Evolutionary conservation across 345 rosid species (phyloP).

Genomic region (Clarkia xantiana): DNA sequence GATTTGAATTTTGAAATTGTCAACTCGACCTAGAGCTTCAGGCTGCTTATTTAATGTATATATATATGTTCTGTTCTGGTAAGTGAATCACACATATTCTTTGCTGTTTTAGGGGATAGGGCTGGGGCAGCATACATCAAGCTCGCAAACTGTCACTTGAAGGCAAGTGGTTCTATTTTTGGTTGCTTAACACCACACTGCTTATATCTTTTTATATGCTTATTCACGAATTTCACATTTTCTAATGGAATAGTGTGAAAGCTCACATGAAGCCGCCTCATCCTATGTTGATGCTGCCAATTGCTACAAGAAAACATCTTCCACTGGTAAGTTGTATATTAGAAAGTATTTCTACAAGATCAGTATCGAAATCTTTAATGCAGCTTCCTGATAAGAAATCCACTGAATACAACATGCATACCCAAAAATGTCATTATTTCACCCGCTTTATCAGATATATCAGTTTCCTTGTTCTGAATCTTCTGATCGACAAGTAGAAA

Average conservation of each 20-base stretch:
- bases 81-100: neutral
- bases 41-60: neutral
- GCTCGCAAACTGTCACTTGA: slow-evolving; percentile 63
- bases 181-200: too few species aligned
- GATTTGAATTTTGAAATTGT: too few species aligned
- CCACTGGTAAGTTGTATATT: slow-evolving; percentile 35
- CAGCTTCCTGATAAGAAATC: too few species aligned
- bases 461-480: too few species aligned
- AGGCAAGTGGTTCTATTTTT: slow-evolving; percentile 18
- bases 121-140: slow-evolving; percentile 63
- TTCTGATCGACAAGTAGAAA: too few species aligned
- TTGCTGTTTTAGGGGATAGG: slow-evolving; percentile 48
- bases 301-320: slow-evolving; percentile 63
- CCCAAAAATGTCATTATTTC: too few species aligned
- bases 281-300: slow-evolving; percentile 83
- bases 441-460: too few species aligned
- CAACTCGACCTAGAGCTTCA: neutral
- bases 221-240: neutral
- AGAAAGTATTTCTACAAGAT: neutral
- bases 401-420: too few species aligned
- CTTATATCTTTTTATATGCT: too few species aligned
- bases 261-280: slow-evolving; percentile 81
- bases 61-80: neutral
- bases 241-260: slow-evolving; percentile 37
- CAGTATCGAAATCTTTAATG: too few species aligned